phyloP scores from a whole-genome alignment of 2,329 filamentous ascomycete genomes.

The Phoma herbarum region DNA sequence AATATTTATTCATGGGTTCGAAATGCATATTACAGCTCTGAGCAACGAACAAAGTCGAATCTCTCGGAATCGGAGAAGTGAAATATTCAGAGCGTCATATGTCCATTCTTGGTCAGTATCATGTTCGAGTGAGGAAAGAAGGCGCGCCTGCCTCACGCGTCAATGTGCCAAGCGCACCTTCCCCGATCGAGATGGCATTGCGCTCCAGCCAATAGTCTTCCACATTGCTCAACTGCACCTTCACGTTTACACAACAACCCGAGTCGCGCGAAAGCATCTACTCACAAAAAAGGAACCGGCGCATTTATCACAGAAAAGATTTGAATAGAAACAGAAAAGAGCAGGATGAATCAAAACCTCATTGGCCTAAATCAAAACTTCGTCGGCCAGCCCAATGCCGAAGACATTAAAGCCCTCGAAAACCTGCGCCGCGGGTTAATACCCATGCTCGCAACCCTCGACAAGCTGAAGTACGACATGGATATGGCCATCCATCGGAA shows the following conservation, averaged over 20 bases:
- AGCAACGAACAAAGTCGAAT: neutral
- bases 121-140: neutral
- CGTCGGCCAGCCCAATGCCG: conserved; percentile 32
- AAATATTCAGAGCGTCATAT: no score
- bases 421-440: conserved; percentile 35
- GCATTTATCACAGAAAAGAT: neutral
- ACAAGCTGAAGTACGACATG: conserved; percentile 35
- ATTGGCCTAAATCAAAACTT: conserved; percentile 41
- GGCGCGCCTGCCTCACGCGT: neutral
- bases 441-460: conserved; percentile 38
- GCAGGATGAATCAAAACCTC: conserved; percentile 39
- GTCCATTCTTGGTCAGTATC: neutral
- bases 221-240: conserved; percentile 1
- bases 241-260: conserved; percentile 8
- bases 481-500: conserved; percentile 27
- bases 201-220: conserved; percentile 18
- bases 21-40: no score
- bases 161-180: conserved; percentile 16
- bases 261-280: neutral
- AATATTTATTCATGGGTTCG: no score
- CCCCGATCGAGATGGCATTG: conserved; percentile 1
- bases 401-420: conserved; percentile 36
- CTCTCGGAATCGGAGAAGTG: neutral
- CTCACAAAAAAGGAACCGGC: neutral
- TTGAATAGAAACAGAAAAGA: neutral